phyloP scores from a whole-genome alignment of 345 rosid species.

The Brassica nigra region DNA sequence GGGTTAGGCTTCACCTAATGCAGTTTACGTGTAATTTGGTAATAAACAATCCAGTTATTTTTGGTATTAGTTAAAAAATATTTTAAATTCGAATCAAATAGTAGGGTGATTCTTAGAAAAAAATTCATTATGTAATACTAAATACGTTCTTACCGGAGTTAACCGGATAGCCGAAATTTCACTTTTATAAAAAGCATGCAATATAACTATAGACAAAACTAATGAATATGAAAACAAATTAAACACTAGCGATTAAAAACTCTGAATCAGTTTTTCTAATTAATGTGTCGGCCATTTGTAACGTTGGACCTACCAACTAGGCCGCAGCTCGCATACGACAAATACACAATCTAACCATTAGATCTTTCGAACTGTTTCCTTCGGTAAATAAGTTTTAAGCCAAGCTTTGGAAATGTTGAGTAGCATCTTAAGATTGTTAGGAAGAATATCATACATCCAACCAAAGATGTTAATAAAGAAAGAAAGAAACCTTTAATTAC shows the following conservation, averaged over 20 bases:
- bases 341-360: neutral
- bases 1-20: neutral
- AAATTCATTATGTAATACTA: neutral
- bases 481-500: neutral
- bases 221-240: neutral
- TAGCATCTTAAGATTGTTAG: neutral
- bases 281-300: conserved; percentile 37
- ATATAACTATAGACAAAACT: neutral
- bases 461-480: conserved; percentile 5
- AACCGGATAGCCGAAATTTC: neutral
- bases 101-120: neutral
- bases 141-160: neutral
- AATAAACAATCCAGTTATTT: neutral
- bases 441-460: neutral
- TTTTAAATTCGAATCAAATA: neutral
- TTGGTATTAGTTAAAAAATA: neutral
- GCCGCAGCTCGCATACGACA: neutral
- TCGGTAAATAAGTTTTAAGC: neutral
- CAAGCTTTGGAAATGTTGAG: neutral
- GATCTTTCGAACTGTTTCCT: neutral
- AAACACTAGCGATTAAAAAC: neutral
- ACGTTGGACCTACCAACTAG: conserved; percentile 17
- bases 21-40: neutral
- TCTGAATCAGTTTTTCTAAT: conserved; percentile 5
- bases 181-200: neutral